A percentile compares a stretch with the other conserved stretches of the same genome.
phyloP scores from a whole-genome alignment of 2,329 filamentous ascomycete species.

The Paecilomyces sp. region DNA sequence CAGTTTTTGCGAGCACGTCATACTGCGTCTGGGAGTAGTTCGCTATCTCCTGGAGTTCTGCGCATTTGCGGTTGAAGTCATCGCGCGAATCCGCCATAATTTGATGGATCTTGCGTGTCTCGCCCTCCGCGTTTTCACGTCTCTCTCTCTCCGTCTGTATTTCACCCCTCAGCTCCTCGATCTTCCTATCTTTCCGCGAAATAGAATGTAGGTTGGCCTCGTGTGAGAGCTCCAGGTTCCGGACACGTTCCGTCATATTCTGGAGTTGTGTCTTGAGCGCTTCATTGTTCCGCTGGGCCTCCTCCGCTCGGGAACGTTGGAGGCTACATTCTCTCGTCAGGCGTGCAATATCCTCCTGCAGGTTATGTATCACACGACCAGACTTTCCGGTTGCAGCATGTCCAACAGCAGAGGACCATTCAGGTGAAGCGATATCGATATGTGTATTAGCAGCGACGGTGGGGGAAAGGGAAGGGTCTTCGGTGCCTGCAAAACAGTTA shows the following conservation, averaged over 20 bases:
- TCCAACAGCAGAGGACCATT: constrained; percentile 45
- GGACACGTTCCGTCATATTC: constrained; percentile 39
- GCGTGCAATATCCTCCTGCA: constrained; percentile 45
- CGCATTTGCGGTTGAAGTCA: constrained; percentile 30
- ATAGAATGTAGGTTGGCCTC: constrained; percentile 42
- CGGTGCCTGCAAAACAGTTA: constrained; percentile 3
- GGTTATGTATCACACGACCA: constrained; percentile 43
- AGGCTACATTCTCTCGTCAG: constrained; percentile 40
- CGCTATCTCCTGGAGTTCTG: constrained; percentile 32
- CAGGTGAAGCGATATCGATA: constrained; percentile 21
- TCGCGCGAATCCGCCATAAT: constrained; percentile 34
- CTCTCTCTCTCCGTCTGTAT: constrained; percentile 35
- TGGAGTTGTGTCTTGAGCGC: constrained; percentile 37
- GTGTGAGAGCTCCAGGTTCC: constrained; percentile 39
- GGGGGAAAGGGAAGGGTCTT: constrained; percentile 11
- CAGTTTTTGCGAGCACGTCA: constrained; percentile 34
- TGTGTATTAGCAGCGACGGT: constrained; percentile 18
- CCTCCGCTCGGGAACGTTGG: constrained; percentile 38
- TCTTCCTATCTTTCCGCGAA: constrained; percentile 40
- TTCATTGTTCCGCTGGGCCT: constrained; percentile 41
- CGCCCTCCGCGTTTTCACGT: constrained; percentile 33
- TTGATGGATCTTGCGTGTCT: constrained; percentile 28
- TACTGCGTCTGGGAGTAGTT: constrained; percentile 34
- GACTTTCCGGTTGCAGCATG: constrained; percentile 45
- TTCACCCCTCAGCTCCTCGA: constrained; percentile 38